Percentiles rank a stretch among this genome's conserved stretches.
phyloP scores from a whole-genome alignment of 345 rosid species.

The Eucalyptus marginata region DNA sequence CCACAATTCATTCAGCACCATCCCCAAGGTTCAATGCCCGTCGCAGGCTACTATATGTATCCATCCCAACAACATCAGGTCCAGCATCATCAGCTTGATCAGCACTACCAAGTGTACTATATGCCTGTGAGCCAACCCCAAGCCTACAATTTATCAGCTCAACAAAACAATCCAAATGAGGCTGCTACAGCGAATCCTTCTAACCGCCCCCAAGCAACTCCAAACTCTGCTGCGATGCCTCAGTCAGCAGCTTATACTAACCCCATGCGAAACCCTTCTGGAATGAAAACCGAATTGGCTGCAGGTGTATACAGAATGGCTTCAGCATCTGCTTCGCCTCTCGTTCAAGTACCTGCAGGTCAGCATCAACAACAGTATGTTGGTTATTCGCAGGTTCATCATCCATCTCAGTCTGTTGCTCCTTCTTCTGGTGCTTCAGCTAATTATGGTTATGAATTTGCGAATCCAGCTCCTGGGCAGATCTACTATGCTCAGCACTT shows the following conservation, averaged over 20 bases:
- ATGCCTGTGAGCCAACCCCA: conserved; percentile 50
- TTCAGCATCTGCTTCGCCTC: conserved; percentile 36
- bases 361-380: conserved; percentile 74
- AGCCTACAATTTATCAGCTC: conserved; percentile 50
- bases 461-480: conserved; percentile 56
- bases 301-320: conserved; percentile 53
- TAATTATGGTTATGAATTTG: conserved; percentile 52
- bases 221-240: conserved; percentile 40
- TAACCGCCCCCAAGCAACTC: conserved; percentile 42
- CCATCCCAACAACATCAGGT: conserved; percentile 72
- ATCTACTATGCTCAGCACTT: conserved; percentile 74
- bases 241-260: conserved; percentile 32
- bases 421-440: conserved; percentile 35
- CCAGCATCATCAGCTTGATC: conserved; percentile 66
- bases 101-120: conserved; percentile 78
- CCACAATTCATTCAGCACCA: conserved; percentile 71
- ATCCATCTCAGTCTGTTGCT: conserved; percentile 66
- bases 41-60: conserved; percentile 59
- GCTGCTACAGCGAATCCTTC: conserved; percentile 27
- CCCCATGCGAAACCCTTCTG: conserved; percentile 45
- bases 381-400: conserved; percentile 73
- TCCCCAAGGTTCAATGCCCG: conserved; percentile 46
- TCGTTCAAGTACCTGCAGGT: conserved; percentile 55
- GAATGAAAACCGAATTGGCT: conserved; percentile 59
- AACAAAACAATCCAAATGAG: conserved; percentile 62